These are phyloP conservation scores for Psilocybe azurescens DNA, from an alignment of 768 basidiomycete species.

Conservation along the genomic window DNA sequence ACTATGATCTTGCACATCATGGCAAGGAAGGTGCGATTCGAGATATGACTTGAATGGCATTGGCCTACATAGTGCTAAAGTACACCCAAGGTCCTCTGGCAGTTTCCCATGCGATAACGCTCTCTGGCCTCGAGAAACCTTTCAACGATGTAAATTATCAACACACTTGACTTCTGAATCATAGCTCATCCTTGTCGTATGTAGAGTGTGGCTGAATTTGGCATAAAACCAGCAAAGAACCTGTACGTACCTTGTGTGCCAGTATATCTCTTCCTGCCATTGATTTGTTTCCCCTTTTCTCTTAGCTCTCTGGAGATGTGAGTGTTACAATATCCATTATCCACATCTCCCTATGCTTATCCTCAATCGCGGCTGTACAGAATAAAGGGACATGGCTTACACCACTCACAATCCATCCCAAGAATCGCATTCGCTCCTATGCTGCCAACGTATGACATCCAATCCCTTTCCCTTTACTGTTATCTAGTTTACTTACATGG, in stretches of 20 bases:
- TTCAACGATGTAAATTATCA: background rate
- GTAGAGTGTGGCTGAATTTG: slow-evolving; percentile 5
- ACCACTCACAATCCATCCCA: slow-evolving; percentile 2
- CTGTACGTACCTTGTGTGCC: background rate
- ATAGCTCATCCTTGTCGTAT: background rate
- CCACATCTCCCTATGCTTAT: background rate
- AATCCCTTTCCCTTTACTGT: background rate
- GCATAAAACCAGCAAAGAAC: slow-evolving; percentile 6
- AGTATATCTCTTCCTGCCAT: background rate
- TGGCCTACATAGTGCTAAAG: background rate
- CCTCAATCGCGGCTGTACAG: background rate
- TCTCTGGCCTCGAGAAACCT: slow-evolving; percentile 3
- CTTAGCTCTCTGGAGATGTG: slow-evolving; percentile 8
- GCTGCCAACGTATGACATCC: slow-evolving; percentile 4
- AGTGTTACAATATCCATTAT: background rate
- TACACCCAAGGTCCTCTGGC: background rate
- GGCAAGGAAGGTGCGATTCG: background rate
- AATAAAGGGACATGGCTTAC: slow-evolving; percentile 5
- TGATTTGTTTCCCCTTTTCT: background rate
- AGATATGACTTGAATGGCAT: too few relatives aligned
- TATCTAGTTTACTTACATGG: background rate
- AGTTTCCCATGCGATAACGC: background rate
- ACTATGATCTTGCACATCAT: slow-evolving; percentile 4
- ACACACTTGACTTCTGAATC: background rate
- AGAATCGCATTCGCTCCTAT: background rate